A percentile compares a stretch with the other conserved stretches of the same genome.
Conservation (phyloP, 2,329 filamentous ascomycete species). For the Teratosphaeria gauchensis region DNA sequence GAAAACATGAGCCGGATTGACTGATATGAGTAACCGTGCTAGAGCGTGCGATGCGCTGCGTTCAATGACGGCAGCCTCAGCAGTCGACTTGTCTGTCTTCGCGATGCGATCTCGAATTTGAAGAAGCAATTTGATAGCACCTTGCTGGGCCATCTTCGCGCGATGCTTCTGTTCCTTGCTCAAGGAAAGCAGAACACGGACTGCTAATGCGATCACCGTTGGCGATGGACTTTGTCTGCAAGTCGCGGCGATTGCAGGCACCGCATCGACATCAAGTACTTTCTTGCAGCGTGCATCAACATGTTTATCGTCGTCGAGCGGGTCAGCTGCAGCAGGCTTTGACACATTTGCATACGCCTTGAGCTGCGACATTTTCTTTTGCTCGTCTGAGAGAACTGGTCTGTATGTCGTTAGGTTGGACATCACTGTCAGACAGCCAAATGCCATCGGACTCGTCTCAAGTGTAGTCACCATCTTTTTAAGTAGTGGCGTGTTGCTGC, state of each 20-base stretch:
- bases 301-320: slow-evolving; percentile 64
- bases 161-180: slow-evolving; percentile 65
- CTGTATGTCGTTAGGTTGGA: slow-evolving; percentile 75
- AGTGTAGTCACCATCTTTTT: slow-evolving; percentile 58
- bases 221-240: slow-evolving; percentile 40
- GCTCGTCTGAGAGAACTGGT: slow-evolving; percentile 72
- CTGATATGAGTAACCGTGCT: slow-evolving; percentile 58
- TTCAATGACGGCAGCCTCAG: slow-evolving; percentile 22
- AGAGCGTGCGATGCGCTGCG: slow-evolving; percentile 25
- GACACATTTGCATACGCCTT: slow-evolving; percentile 89
- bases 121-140: slow-evolving; percentile 78
- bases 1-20: slow-evolving; percentile 60
- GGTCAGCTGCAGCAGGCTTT: slow-evolving; percentile 52
- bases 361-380: slow-evolving; percentile 82
- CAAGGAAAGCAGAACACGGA: slow-evolving; percentile 68
- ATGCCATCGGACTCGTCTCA: slow-evolving; percentile 44
- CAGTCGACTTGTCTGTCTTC: slow-evolving; percentile 32
- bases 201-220: slow-evolving; percentile 60
- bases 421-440: slow-evolving; percentile 78
- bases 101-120: slow-evolving; percentile 56
- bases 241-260: slow-evolving; percentile 61
- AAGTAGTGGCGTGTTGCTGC: slow-evolving; percentile 58
- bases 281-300: slow-evolving; percentile 66
- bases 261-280: slow-evolving; percentile 68
- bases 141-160: slow-evolving; percentile 79